Evolutionary conservation across 169 alveolate species (phyloP), one percentile per base, ranked within the genome.

Genomic region (Plasmodium knowlesi): DNA sequence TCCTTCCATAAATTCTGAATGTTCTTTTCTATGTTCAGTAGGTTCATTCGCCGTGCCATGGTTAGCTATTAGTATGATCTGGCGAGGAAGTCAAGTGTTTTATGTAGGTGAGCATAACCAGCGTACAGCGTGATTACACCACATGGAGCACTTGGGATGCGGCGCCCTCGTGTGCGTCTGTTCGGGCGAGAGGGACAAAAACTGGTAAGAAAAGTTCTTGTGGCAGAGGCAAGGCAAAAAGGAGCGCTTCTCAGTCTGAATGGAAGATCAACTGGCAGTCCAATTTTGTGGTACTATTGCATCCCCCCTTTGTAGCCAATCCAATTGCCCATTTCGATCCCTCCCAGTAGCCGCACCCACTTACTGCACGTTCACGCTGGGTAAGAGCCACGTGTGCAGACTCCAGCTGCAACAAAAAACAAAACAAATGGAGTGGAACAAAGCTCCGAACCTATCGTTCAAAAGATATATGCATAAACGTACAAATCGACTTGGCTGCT

Each of bases 1-100:
- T 96, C 98, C 73, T 96, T 97, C 99, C 99, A 98, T 76, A 96
- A 57, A 43, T 96, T 96, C 67, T 98, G 98, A 25, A 98, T 94
- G 37, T 96, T 92, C 30, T 92, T 81, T 93, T 98, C 99, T 32
- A 98, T 98, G 19, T 96, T 98, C 43, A 98, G 93, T 39, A 98
- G 70, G 78, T 97, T 97, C 71, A 98, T 99, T 84, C 99, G 97
- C 82, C 98, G 82, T 2, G 98, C 89, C 98, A 97, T 93, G 86
- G 96, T 91, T 71, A n/a, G 30, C 76, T 67, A 1, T 8, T 32
- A 12, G 28, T 12, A 2, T 39, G 84, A 37, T 22, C 3, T 9
- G 54, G 22, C 16, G 19, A 30, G 19, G 0, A 10, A 14, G 12
- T 3, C 46, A 43, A 37, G 61, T 28, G 79, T 41, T 22, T 28